Evolutionary conservation across 2,329 filamentous ascomycete species (phyloP).

Genomic region (Penicillium sp.): DNA sequence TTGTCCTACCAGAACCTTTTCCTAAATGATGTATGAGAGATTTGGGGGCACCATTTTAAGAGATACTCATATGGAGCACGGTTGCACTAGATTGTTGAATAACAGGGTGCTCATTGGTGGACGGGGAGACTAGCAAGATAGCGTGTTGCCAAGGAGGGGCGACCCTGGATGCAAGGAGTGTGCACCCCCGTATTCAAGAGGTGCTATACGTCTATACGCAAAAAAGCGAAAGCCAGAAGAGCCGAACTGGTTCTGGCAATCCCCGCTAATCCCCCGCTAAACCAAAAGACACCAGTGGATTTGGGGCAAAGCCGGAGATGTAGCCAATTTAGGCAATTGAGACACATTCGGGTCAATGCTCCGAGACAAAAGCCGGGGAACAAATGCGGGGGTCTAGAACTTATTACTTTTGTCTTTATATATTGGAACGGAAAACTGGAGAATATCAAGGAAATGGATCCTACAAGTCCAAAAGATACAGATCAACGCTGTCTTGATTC

Average conservation of each 20-base stretch:
- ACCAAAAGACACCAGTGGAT: neutral
- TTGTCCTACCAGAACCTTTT: neutral
- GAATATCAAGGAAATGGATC: neutral
- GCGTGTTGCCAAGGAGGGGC: constrained; percentile 1
- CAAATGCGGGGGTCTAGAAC: constrained; percentile 4
- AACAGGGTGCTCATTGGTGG: neutral
- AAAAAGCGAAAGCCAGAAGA: neutral
- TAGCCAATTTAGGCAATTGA: neutral
- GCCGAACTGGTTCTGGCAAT: neutral
- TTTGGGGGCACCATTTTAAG: neutral
- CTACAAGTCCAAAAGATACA: neutral
- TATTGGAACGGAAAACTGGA: neutral
- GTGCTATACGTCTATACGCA: neutral
- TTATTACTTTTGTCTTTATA: neutral
- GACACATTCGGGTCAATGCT: constrained; percentile 3
- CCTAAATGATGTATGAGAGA: neutral
- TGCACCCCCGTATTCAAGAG: neutral
- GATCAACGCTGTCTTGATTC: constrained; percentile 15
- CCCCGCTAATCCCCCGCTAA: neutral
- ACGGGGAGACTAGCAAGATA: neutral
- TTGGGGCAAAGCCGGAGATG: neutral
- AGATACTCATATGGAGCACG: neutral
- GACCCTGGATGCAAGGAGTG: neutral
- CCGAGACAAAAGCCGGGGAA: constrained; percentile 9
- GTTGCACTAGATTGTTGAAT: neutral